Evolutionary conservation across 345 rosid species (phyloP), one percentile per base, ranked within the genome.

Genomic region (Murraya koenigii): DNA sequence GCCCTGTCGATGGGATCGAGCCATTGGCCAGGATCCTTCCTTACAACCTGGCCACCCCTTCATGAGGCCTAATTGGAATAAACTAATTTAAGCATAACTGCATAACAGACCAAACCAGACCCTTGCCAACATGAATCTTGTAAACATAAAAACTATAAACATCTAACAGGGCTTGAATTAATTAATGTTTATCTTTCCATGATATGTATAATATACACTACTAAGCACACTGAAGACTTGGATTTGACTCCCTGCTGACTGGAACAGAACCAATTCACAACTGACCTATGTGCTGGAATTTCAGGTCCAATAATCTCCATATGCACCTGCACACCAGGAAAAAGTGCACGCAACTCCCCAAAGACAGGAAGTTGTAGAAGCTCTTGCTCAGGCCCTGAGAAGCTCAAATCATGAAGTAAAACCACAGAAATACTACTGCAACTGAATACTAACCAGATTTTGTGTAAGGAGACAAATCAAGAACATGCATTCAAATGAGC

Each of bases 361-460:
- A 96, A 91, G 70, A 84, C 95, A 85, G 91, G 81, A 80, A 96
- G 88, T 73, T 94, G 97, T 36, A 86, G 84, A 80, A 96, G 97
- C 87, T 96, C 98, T 76, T 88, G 94, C 84, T 94, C 97, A 75
- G 97, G 99, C 74, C 99, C 99, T 96, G 82, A 72, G 80, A 78
- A 65, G 77, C 66, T 75, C 75, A 81, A 78, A 67, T 81, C 26
- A 84, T 26, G 56, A 76, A 80, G 80, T 58, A 64, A 59, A 69
- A 30, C 41, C 30, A 60, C 13, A 41, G 14, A 59, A 11, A 73
- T 58, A 38, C 33, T 39, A 25, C 8, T 10, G 62, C 68, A 9
- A 19, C 23, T 17, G 20, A 39, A 28, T 41, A 8, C 55, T 15
- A 62, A 74, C 25, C 52, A 52, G 35, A 75, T 54, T 8, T 64